Base-by-base conservation (phyloP, 2,329 filamentous ascomycete species). In the Clonostachys rhizophaga region DNA sequence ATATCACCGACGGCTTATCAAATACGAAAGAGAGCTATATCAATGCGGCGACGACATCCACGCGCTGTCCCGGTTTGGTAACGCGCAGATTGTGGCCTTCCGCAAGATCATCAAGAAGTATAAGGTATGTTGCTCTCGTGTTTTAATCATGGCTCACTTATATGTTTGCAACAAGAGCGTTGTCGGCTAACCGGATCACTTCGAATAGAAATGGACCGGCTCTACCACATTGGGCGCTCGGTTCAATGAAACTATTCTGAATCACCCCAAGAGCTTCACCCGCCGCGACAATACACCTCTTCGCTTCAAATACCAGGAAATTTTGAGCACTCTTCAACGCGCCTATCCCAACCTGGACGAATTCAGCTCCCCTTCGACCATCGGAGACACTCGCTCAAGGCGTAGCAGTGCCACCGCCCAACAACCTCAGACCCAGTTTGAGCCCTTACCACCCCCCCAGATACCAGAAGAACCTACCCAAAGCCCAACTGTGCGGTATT, bases 91-190 rank as follows among this genome's bases (percentile, higher is more conserved):
- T 10, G 79, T 85, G 5, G 89, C 86, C 5, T 91, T 95, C 57
- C 79, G 81, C 47, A 95, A 95, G 67, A 84, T 95, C 36, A 70
- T 91, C 34, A 94, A 92, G 63, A 95, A 95, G 62, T 92, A 94
- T 67, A 79, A 75, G 72, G 79, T 81, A 67, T n/a, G 68, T 48
- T n/a, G 36, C 11, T 3, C 14, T n/a, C 36, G 17, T n/a, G 36
- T 12, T 8, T 12, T 2, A n/a, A n/a, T 18, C 17, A 14, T 39
- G 36, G 17, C 14, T n/a, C 14, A 39, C 4, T 6, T 39, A 14
- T 39, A 39, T 39, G 36, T n/a, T 3, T 18, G 14, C 36, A 18
- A 39, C 17, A 39, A 13, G 11, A 39, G 17, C 36, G 14, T n/a
- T 39, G 24, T n/a, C 12, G 39, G 35, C 46, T 18, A 42, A 45